Evolutionary conservation across 176 grass and related monocot species (phyloP).

Genomic region (Musa acuminata): DNA sequence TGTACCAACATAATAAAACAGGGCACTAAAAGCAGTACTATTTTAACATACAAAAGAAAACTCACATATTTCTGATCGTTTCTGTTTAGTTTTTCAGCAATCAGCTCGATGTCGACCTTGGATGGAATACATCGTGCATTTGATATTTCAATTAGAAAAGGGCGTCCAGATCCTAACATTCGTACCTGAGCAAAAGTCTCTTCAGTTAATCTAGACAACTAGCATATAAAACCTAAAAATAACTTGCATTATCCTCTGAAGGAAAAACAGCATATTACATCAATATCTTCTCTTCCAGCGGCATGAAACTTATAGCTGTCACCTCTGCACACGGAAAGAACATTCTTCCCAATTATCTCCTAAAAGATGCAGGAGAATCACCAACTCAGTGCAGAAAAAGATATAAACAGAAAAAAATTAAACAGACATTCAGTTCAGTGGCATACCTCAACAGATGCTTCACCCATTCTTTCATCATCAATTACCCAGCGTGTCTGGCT

Average conservation of each 20-base stretch:
- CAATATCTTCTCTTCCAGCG: constrained; percentile 96
- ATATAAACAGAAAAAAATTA: neutral
- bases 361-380: constrained; percentile 22
- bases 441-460: constrained; percentile 87
- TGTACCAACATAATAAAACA: neutral
- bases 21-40: neutral
- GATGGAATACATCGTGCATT: constrained; percentile 68
- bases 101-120: constrained; percentile 52
- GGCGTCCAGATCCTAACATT: constrained; percentile 95
- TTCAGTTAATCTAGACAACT: constrained; percentile 20
- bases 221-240: neutral
- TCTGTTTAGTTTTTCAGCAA: constrained; percentile 62
- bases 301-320: constrained; percentile 91
- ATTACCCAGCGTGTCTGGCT: constrained; percentile 97
- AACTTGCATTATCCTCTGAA: constrained; percentile 14
- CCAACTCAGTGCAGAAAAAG: neutral
- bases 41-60: constrained; percentile 6
- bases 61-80: constrained; percentile 80
- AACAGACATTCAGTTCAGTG: neutral
- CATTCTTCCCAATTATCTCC: constrained; percentile 79
- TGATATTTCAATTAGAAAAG: constrained; percentile 74
- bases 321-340: constrained; percentile 44
- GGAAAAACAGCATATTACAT: constrained; percentile 44
- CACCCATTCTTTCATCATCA: constrained; percentile 99
- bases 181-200: constrained; percentile 42